Evolutionary conservation across 139 green algal species (phyloP).

Genomic region (Edaphochlamys debaryana): DNA sequence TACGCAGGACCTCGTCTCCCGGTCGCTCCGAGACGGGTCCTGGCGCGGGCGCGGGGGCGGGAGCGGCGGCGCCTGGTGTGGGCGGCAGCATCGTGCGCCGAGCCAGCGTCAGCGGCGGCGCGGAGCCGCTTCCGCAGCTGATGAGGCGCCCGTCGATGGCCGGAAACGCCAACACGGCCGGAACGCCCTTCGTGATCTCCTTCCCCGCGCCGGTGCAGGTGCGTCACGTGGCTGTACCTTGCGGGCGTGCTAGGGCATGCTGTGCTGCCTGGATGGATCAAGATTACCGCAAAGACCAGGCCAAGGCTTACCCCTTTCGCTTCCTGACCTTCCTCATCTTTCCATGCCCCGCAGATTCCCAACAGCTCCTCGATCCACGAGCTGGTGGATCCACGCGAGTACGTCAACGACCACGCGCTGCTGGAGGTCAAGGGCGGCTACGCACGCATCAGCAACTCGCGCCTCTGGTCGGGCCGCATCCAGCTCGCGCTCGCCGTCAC

Average conservation of each 20-base stretch:
- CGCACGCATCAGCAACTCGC: constrained; percentile 12
- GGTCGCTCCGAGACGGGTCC: no score
- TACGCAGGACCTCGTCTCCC: not conserved
- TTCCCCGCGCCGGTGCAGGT: not conserved
- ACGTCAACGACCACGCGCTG: constrained; percentile 24
- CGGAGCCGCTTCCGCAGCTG: no score
- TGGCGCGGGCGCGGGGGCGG: no score
- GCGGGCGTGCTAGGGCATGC: no score
- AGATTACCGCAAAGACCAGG: no score
- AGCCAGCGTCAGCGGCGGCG: not conserved
- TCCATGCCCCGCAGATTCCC: not conserved
- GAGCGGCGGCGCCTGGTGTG: not conserved
- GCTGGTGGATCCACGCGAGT: constrained; percentile 13
- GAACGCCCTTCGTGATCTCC: not conserved
- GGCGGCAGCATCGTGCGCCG: no score
- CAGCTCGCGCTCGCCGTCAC: constrained; percentile 35
- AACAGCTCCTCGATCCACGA: not conserved
- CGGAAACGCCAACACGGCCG: no score
- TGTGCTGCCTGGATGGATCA: no score
- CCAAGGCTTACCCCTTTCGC: no score
- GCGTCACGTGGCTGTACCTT: no score
- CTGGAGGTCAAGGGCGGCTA: constrained; percentile 29
- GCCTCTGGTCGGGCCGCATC: constrained; percentile 3
- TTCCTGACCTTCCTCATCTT: no score
- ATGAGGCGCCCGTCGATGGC: no score